Evolutionary conservation across 2,329 filamentous ascomycete species (phyloP), one percentile per base, ranked within the genome.

Genomic region (Microcyclospora tardicrescens): DNA sequence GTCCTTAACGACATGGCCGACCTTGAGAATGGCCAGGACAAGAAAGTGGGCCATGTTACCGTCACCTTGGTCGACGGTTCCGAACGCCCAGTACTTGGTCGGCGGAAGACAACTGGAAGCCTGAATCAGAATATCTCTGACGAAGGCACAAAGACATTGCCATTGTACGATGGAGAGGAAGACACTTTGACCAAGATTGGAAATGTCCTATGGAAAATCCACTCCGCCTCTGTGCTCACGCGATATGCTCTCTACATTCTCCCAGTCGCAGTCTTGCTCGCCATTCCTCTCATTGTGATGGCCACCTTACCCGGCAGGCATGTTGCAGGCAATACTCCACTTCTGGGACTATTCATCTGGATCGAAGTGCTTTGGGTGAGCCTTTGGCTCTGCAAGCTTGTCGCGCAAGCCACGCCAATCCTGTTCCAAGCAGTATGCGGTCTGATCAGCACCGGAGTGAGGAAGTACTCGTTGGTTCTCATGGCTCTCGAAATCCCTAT

Each of bases 391-490:
- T 76, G 72, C 47, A 84, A 83, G 61, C 60, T 81, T 33, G 65
- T 76, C 10, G 73, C 79, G 11, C 74, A 75, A 56, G 54, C 72
- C 12, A 53, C 81, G 2, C 78, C 79, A 0, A 59, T 64, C 30
- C 46, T 74, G 37, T 83, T 83, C 59, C 77, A 81, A 68, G 79
- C 80, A 52, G 71, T 81, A 48, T 73, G 71, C 45, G 79, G 79
- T 40, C 74, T 83, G 24, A 71, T 83, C 55, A 81, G 76, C 56
- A 72, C 74, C 11, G 79, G 79, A 35, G 79, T 78, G 4, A 69
- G 77, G 43, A 84, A 84, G 58, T 83, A 84, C 51, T 77, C 77
- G 33, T 70, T 71, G 2, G 73, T 84, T 11, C 63, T 84, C 27
- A 66, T 65, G 40, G 74, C 76, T 40, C 64, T 83, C 30, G 75